A percentile compares a stretch with the other conserved stretches of the same genome.
Evolutionary conservation across 495 filamentous ascomycete species (phyloP).

Genomic region (Recurvomyces mirabilis): DNA sequence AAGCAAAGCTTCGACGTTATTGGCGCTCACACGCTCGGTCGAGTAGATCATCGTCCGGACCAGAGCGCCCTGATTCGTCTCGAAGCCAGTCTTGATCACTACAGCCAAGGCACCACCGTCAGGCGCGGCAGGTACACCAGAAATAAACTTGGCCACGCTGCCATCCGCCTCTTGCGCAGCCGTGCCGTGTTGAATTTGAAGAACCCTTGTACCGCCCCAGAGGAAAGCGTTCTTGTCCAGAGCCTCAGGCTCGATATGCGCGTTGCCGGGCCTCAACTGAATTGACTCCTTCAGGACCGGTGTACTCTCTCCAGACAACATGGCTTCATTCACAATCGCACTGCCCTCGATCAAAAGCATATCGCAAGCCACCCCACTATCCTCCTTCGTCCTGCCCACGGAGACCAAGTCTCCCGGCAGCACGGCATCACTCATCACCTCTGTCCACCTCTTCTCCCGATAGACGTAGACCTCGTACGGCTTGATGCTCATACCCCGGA

Average conservation of each 20-base stretch:
- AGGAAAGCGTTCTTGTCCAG: slow-evolving; percentile 94
- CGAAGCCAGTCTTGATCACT: slow-evolving; percentile 94
- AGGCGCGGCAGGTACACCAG: slow-evolving; percentile 63
- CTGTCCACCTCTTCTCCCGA: slow-evolving; percentile 71
- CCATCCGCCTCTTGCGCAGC: slow-evolving; percentile 58
- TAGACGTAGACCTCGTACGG: slow-evolving; percentile 90
- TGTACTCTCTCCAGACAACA: slow-evolving; percentile 97
- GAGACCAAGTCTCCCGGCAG: slow-evolving; percentile 94
- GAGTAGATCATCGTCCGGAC: slow-evolving; percentile 99
- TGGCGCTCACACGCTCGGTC: slow-evolving; percentile 93
- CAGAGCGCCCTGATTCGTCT: slow-evolving; percentile 93
- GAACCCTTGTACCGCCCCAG: slow-evolving; percentile 92
- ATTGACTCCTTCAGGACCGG: slow-evolving; percentile 93
- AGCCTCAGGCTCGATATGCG: slow-evolving; percentile 76
- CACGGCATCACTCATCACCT: slow-evolving; percentile 86
- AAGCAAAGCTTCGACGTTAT: slow-evolving; percentile 84
- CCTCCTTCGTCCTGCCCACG: slow-evolving; percentile 89
- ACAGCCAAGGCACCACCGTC: slow-evolving; percentile 92
- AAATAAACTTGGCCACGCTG: slow-evolving; percentile 48
- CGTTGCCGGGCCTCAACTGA: slow-evolving; percentile 76
- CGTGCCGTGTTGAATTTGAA: slow-evolving; percentile 78
- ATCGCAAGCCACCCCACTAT: slow-evolving; percentile 92
- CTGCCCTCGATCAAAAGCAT: slow-evolving; percentile 91
- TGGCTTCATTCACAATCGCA: slow-evolving; percentile 97
- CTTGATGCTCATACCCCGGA: slow-evolving; percentile 98